Evolutionary conservation across 805 yeast genomes (phyloP).

Genomic region (Metschnikowia borealis): DNA sequence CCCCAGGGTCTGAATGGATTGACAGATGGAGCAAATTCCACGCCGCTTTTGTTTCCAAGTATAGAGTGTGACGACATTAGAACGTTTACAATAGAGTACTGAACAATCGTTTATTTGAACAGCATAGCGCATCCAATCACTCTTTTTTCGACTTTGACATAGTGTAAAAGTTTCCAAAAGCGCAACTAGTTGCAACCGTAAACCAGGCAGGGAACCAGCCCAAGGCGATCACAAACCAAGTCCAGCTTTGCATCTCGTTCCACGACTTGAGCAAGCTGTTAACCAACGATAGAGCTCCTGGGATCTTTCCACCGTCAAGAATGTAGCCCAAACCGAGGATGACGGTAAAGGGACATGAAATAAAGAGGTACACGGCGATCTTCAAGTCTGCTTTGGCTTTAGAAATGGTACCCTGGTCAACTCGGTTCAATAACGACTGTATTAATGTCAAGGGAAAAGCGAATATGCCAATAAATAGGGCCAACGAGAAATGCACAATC

Average conservation of each 20-base stretch:
- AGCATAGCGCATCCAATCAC: not conserved
- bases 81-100: not conserved
- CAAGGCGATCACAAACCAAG: conserved; percentile 69
- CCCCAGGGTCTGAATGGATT: conserved; percentile 93
- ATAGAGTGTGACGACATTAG: conserved; percentile 19
- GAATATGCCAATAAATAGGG: conserved; percentile 64
- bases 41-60: conserved; percentile 58
- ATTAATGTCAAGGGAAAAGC: conserved; percentile 73
- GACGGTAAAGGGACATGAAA: conserved; percentile 51
- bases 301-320: conserved; percentile 23
- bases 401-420: conserved; percentile 5
- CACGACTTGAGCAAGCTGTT: conserved; percentile 58
- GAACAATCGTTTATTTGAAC: not conserved
- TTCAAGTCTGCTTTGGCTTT: conserved; percentile 17
- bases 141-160: not conserved
- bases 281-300: conserved; percentile 40
- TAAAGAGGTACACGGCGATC: conserved; percentile 33
- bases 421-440: conserved; percentile 27
- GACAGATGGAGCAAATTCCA: conserved; percentile 78
- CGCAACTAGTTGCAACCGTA: conserved; percentile 24
- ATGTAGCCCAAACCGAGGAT: conserved; percentile 25
- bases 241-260: conserved; percentile 73
- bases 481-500: conserved; percentile 80
- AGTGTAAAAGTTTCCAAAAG: conserved; percentile 26
- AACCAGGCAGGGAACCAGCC: conserved; percentile 89